Base-by-base conservation (phyloP, 2,329 filamentous ascomycete species). In the Chalaropsis thielavioides region DNA sequence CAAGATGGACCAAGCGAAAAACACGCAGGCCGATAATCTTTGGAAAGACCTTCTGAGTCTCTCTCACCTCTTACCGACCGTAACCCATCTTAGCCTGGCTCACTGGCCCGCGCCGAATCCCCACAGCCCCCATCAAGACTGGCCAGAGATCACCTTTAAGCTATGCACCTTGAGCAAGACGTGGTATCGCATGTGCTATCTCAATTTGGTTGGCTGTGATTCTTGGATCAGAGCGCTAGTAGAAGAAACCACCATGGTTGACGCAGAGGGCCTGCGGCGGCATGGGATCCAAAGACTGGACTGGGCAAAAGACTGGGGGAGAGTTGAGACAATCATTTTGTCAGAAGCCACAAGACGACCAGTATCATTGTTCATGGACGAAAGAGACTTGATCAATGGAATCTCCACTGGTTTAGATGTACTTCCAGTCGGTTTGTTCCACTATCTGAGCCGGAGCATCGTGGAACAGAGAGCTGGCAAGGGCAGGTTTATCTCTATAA, bases 271-370 rank as follows among this genome's bases (percentile, higher is more conserved):
- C 40, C 13, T 31, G 40, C 22, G n/a, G 40, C 41, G 43, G n/a
- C 27, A 62, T 13, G 41, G 60, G 22, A 40, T 35, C 13, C 24
- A 40, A 15, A 40, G 60, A n/a, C 22, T 62, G 17, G 60, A 62
- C n/a, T 62, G 60, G 60, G 60, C 60, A 1, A 62, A 62, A n/a
- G 60, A 62, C 22, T 62, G 60, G 60, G 60, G 60, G 19, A 4
- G 40, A 15, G 41, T 62, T 2, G 41, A 62, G 43, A 49, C 60
- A 13, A 24, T 62, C 2, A 13, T 62, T 13, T 4, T 62, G 24
- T 49, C 60, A 31, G 41, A 46, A 17, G 60, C 43, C n/a, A 15
- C 8, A 13, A 59, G 17, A 22, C 15, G 15, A 6, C 43, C 15
- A 4, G 15, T 6, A 17, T n/a, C 43, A 46, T 17, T n/a, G 43